Percentiles rank a stretch among this genome's conserved stretches.
Evolutionary conservation across 768 basidiomycete species (phyloP).

Genomic region (Cantharellus anzutake): DNA sequence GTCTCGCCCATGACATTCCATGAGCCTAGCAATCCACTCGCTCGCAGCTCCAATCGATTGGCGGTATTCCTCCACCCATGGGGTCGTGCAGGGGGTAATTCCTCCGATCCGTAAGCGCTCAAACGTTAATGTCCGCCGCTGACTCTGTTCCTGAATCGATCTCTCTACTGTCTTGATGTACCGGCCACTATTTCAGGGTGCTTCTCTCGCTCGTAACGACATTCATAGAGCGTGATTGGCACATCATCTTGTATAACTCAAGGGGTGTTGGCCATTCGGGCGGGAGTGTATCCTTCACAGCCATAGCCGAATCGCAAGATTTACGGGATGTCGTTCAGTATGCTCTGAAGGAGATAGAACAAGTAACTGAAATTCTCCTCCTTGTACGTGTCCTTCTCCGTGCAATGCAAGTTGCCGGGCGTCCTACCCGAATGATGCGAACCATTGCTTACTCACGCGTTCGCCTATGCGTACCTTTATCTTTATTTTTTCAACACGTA

Average conservation of each 20-base stretch:
- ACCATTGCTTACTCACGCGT: background rate
- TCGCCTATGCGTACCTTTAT: conserved; percentile 1
- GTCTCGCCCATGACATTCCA: background rate
- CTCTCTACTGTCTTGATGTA: background rate
- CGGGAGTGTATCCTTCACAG: conserved; percentile 57
- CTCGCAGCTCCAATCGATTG: conserved; percentile 2
- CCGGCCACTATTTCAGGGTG: conserved; percentile 9
- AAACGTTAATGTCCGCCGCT: background rate
- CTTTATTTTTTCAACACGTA: background rate
- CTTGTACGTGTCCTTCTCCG: conserved; percentile 27
- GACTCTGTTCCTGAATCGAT: background rate
- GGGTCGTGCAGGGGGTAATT: conserved; percentile 66
- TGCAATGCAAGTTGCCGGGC: background rate
- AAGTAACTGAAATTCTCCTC: conserved; percentile 27
- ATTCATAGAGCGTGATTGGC: conserved; percentile 26
- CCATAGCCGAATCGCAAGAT: conserved; percentile 49
- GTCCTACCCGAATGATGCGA: background rate
- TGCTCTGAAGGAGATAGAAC: conserved; percentile 23
- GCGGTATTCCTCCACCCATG: conserved; percentile 69
- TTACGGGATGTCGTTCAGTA: conserved; percentile 33
- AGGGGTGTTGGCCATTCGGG: conserved; percentile 59
- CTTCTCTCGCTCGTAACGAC: conserved; percentile 22
- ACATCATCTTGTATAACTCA: conserved; percentile 56
- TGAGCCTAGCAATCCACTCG: background rate
- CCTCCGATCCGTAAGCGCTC: conserved; percentile 48